Evolutionary conservation across 2,329 filamentous ascomycete species (phyloP).

Genomic region (Fusarium robinianum): DNA sequence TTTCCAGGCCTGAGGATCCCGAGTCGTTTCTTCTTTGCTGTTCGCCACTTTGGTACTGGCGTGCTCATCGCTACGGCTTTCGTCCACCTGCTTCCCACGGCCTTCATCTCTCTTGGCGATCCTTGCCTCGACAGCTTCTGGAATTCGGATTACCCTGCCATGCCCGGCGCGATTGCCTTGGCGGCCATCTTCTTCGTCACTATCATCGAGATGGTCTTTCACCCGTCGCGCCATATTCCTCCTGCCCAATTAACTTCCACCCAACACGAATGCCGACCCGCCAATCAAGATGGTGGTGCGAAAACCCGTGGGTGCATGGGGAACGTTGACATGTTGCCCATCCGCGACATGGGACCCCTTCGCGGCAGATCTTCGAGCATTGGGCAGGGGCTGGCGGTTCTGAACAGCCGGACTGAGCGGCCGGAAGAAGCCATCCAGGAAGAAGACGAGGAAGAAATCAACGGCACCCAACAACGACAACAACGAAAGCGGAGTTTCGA

Average conservation of each 20-base stretch:
- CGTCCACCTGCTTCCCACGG: slow-evolving; percentile 72
- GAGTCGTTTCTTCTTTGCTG: slow-evolving; percentile 57
- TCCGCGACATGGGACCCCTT: slow-evolving; percentile 42
- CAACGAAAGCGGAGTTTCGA: slow-evolving; percentile 28
- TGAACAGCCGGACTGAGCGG: slow-evolving; percentile 32
- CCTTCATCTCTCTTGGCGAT: slow-evolving; percentile 65
- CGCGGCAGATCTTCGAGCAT: slow-evolving; percentile 43
- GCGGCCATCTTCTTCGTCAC: slow-evolving; percentile 78
- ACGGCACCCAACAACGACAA: slow-evolving; percentile 11
- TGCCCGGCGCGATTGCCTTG: slow-evolving; percentile 82
- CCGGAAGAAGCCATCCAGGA: slow-evolving; percentile 19
- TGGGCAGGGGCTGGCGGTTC: slow-evolving; percentile 39
- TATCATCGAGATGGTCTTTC: slow-evolving; percentile 73
- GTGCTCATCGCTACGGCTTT: slow-evolving; percentile 78
- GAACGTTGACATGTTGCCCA: slow-evolving; percentile 36
- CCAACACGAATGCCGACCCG: not conserved
- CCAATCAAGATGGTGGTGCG: not conserved
- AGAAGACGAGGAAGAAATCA: slow-evolving; percentile 22
- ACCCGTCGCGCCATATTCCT: slow-evolving; percentile 45
- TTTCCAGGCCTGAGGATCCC: slow-evolving; percentile 60
- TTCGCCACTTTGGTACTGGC: slow-evolving; percentile 76
- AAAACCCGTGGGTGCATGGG: slow-evolving; percentile 33
- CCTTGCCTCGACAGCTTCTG: slow-evolving; percentile 75
- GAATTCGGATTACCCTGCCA: slow-evolving; percentile 73
- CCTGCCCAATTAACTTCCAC: slow-evolving; percentile 18